Conservation (phyloP, 192 early-diverging fungal species). For the Phlyctochytrium arcticum region DNA sequence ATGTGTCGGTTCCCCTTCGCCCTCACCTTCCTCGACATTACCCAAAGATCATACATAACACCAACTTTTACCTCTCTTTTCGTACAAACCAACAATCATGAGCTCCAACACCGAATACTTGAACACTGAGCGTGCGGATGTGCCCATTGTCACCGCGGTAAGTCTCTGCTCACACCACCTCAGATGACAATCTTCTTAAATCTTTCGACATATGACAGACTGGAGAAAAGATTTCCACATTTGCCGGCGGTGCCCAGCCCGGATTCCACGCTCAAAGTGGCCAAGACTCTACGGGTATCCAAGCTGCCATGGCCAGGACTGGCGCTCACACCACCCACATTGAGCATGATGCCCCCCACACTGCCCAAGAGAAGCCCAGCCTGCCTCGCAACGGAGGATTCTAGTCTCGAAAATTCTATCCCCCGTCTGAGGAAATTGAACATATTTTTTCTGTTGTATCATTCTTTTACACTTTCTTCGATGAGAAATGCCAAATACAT, state of each 20-base stretch:
- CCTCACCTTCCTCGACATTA: background rate
- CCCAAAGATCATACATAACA: background rate
- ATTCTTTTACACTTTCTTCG: no score
- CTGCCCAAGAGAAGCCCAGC: slow-evolving; percentile 17
- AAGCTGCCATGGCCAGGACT: background rate
- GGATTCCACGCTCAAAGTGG: background rate
- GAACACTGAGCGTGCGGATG: slow-evolving; percentile 2
- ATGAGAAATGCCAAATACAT: no score
- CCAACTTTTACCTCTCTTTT: background rate
- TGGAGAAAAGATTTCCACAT: background rate
- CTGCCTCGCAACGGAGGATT: slow-evolving; percentile 11
- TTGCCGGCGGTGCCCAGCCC: background rate
- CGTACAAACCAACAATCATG: background rate
- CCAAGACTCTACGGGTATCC: background rate
- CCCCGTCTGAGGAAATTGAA: no score
- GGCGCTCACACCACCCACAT: slow-evolving; percentile 11
- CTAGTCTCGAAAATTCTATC: no score
- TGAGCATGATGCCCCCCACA: slow-evolving; percentile 20
- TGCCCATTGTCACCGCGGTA: slow-evolving; percentile 11
- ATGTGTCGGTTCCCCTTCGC: background rate
- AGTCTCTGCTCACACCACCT: background rate
- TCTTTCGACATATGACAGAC: background rate
- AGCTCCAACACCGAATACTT: slow-evolving; percentile 20
- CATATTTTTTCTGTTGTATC: no score
- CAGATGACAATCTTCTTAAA: background rate